These are phyloP conservation scores for Sugiyamaella sp. DNA, from an alignment of 1,139 yeast genomes.

Conservation along the genomic window DNA sequence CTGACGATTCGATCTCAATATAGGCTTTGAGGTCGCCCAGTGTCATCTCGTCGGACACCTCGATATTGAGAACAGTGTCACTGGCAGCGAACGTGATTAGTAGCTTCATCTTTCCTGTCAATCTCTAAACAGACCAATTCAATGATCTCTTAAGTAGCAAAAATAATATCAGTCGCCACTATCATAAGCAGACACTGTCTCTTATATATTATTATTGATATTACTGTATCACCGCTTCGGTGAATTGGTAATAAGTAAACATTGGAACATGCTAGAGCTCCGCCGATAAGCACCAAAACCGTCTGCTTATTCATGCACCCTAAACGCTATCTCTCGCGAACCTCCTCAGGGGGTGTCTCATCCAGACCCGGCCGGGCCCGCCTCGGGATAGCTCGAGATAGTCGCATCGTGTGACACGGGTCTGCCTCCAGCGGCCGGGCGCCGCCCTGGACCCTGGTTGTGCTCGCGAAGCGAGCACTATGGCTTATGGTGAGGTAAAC, in stretches of 20 bases:
- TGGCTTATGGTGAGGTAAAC: no score
- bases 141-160: no score
- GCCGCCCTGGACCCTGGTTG: neutral
- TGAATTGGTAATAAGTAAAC: no score
- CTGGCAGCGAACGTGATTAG: slow-evolving; percentile 42
- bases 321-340: slow-evolving; percentile 2
- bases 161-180: neutral
- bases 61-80: slow-evolving; percentile 48
- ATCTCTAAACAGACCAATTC: neutral
- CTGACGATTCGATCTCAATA: slow-evolving; percentile 70
- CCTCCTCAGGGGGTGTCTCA: neutral
- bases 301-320: neutral
- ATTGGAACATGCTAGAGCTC: slow-evolving; percentile 1
- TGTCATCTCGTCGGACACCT: slow-evolving; percentile 64
- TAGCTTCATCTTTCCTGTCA: slow-evolving; percentile 40
- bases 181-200: no score
- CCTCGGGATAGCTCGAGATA: no score
- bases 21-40: slow-evolving; percentile 75
- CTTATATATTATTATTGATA: no score
- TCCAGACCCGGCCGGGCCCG: no score
- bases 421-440: neutral
- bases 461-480: neutral
- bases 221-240: no score
- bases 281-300: slow-evolving; percentile 3
- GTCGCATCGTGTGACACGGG: no score